A percentile compares a stretch with the other conserved stretches of the same genome.
Evolutionary conservation across 495 filamentous ascomycete genomes (phyloP).

Genomic region (Lasiosphaeria miniovina): DNA sequence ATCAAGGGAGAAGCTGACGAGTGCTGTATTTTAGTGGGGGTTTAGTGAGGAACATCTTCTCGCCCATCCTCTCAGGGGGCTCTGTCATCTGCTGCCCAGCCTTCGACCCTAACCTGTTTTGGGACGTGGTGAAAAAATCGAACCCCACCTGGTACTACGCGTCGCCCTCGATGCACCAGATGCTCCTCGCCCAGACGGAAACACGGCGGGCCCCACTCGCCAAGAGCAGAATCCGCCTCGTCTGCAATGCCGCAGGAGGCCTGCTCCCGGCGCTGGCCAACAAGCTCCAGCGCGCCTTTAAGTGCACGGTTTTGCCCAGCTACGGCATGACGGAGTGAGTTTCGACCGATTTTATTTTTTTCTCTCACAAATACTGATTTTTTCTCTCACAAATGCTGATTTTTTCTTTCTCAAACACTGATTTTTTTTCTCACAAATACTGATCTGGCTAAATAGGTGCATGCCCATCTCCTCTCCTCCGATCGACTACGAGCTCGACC

Average conservation of each 20-base stretch:
- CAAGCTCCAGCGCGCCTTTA: conserved; percentile 37
- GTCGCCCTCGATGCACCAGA: conserved; percentile 47
- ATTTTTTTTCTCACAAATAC: background rate
- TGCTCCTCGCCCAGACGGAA: conserved; percentile 35
- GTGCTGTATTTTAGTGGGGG: conserved; percentile 24
- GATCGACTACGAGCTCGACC: conserved; percentile 38
- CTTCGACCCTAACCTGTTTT: conserved; percentile 49
- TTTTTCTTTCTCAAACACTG: background rate
- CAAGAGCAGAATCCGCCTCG: conserved; percentile 39
- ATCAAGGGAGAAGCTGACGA: background rate
- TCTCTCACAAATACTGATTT: background rate
- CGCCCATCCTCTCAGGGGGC: conserved; percentile 40
- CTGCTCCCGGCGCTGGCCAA: conserved; percentile 40
- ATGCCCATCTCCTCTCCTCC: conserved; percentile 47
- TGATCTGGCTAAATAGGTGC: conserved; percentile 20
- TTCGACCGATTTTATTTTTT: too few relatives aligned
- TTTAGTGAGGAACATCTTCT: conserved; percentile 40
- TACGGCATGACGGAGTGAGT: conserved; percentile 48
- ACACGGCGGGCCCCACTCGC: conserved; percentile 30
- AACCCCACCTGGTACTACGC: conserved; percentile 49
- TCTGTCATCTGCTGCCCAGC: conserved; percentile 42
- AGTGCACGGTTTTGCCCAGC: conserved; percentile 40
- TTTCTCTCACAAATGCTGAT: background rate
- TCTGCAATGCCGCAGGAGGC: conserved; percentile 46
- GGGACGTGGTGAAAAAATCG: conserved; percentile 41